Conservation (phyloP, 768 basidiomycete genomes). For the Wakefieldia striispora region DNA sequence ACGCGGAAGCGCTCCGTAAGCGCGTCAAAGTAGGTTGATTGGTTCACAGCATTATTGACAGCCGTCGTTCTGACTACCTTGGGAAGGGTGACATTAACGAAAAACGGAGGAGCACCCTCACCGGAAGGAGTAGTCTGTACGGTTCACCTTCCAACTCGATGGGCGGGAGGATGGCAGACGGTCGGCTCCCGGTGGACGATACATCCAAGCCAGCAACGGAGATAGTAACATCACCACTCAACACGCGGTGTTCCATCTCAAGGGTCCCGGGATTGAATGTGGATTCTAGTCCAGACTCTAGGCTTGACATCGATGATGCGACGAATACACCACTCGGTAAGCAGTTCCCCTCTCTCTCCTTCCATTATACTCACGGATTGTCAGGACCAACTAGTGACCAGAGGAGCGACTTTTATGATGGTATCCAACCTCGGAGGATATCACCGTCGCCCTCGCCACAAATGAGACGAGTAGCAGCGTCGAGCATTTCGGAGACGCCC, state of each 20-base stretch:
- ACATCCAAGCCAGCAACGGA: background rate
- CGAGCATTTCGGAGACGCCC: background rate
- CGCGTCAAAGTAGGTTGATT: conserved; percentile 5
- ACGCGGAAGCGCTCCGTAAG: conserved; percentile 1
- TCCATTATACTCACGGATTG: background rate
- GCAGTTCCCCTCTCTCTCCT: background rate
- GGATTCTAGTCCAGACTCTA: background rate
- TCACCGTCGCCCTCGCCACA: conserved; percentile 1
- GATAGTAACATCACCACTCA: background rate
- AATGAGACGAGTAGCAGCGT: background rate
- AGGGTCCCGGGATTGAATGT: background rate
- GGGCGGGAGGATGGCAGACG: no score
- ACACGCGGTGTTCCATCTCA: background rate
- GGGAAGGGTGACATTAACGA: conserved; percentile 3
- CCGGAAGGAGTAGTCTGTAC: background rate
- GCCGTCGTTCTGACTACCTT: background rate
- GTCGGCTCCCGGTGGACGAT: background rate
- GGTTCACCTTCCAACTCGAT: background rate
- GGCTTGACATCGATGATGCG: background rate
- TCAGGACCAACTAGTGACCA: background rate
- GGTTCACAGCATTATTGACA: background rate
- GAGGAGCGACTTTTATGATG: background rate
- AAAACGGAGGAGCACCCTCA: conserved; percentile 2
- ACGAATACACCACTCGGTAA: conserved; percentile 4
- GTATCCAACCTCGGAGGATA: background rate